phyloP scores from a whole-genome alignment of 192 early-diverging fungal species.

The Coemansia sp. region DNA sequence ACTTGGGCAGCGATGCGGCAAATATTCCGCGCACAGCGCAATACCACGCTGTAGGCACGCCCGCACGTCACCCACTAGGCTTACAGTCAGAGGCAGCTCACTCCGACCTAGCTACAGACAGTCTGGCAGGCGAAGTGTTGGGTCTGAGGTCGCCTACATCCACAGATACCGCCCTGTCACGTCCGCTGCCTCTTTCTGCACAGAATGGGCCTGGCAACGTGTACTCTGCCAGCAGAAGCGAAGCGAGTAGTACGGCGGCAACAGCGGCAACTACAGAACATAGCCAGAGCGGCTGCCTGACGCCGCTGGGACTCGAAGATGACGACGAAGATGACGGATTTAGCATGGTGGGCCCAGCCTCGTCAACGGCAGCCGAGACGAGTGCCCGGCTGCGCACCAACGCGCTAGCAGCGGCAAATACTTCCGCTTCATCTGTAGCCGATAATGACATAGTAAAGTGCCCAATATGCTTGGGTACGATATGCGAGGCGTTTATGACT shows the following conservation, averaged over 20 bases:
- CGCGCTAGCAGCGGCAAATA: slow-evolving; percentile 1
- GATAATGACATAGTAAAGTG: slow-evolving; percentile 31
- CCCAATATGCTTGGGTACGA: slow-evolving; percentile 74
- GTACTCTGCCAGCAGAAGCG: background rate
- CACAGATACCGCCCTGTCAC: background rate
- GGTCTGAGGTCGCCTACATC: background rate
- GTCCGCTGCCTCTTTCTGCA: background rate
- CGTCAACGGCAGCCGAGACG: background rate
- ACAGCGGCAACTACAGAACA: slow-evolving; percentile 1
- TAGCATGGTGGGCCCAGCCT: background rate
- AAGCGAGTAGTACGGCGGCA: slow-evolving; percentile 4
- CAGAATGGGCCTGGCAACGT: background rate
- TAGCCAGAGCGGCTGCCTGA: slow-evolving; percentile 14
- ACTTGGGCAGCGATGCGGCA: slow-evolving; percentile 20
- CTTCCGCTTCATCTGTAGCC: background rate
- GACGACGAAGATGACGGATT: slow-evolving; percentile 5
- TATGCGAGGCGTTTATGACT: slow-evolving; percentile 75
- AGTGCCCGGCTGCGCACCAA: background rate
- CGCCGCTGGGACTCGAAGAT: slow-evolving; percentile 22
- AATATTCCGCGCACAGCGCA: slow-evolving; percentile 54
- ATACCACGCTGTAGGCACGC: slow-evolving; percentile 50
- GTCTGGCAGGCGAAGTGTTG: background rate
- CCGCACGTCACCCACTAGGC: slow-evolving; percentile 51
- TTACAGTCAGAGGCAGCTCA: slow-evolving; percentile 41
- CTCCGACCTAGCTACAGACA: slow-evolving; percentile 16